Evolutionary conservation across 768 basidiomycete genomes (phyloP), one percentile per base, ranked within the genome.

Genomic region (Saitozyma podzolica): DNA sequence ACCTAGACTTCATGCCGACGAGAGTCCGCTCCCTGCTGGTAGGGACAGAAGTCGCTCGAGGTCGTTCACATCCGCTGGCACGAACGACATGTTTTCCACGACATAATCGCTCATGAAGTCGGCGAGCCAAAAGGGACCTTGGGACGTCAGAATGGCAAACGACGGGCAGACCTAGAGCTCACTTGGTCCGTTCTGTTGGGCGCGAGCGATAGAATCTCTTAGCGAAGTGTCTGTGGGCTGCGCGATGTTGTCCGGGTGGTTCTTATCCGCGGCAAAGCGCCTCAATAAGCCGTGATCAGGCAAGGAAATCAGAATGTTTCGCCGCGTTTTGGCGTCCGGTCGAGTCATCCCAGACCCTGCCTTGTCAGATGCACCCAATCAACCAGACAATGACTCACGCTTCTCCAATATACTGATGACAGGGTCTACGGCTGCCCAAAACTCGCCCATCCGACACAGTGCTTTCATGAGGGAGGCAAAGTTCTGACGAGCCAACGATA

Each of bases 101-200:
- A 67, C 70, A 52, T 75, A 75, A 3, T 67, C 66, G 10, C 67
- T 58, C 69, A 75, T 67, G 19, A 75, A 58, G 41, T 75, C 74
- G 9, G 70, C 66, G 1, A 75, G 62, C 71, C 71, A 73, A 10
- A 64, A 63, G 11, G 74, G 71, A 16, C 64, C 70, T 72, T 41
- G 3, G n/a, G 9, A 16, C 6, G 14, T 39, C 16, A 54, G 29
- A 29, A 29, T 29, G 29, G 29, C 29, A 17, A 39, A 41, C 10
- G 29, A 20, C 4, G n/a, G 13, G 10, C 45, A 43, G 48, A 17
- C 10, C n/a, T 29, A 29, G 29, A 29, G 29, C 29, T 29, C 29
- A 29, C 29, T 29, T 29, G 29, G 29, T 29, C 29, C 29, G 29
- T 29, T 29, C 29, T 29, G 29, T 2, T 50, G 11, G 17, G 37